Evolutionary conservation across 2,329 filamentous ascomycete species (phyloP), one percentile per base, ranked within the genome.

Genomic region (Beauveria bassiana): DNA sequence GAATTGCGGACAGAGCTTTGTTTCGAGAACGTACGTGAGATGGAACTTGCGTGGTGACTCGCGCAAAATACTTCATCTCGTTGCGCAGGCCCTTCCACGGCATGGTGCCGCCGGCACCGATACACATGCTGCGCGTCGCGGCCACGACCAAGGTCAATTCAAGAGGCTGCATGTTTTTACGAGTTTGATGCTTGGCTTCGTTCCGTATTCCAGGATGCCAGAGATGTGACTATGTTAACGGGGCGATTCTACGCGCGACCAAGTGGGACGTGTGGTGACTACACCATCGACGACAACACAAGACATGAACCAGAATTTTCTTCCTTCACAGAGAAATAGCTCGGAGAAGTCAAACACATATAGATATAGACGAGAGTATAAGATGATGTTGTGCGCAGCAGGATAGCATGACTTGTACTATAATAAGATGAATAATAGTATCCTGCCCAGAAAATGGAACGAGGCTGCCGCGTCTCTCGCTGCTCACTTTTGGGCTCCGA

Each of bases 61-160:
- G 87, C 20, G 91, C 89, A 73, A 99, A 99, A 74, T 96, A 98
- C 45, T 86, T 86, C 91, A 99, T 96, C 76, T 99, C 95, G 65
- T 89, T 87, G 74, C 87, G 90, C 40, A 98, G 82, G 49, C 89
- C 88, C 0, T 88, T 90, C 95, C 95, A 99, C 4, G 95, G 95
- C 60, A 99, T 85, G 3, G 80, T 82, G 63, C 91, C 91, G 63
- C 82, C 80, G 52, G 84, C 81, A 63, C 95, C 95, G 69, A 99
- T 98, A 72, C 95, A 95, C 79, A 97, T 90, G 69, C 80, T 85
- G 58, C 88, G 87, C n/a, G 93, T 96, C 20, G 93, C 88, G n/a
- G 91, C 93, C 68, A 97, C 91, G 73, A 98, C 89, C 68, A 97
- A 84, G n/a, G 91, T 97, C 59, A 97, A 79, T 66, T 91, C 87